Evolutionary conservation across 805 yeast genomes (phyloP), one percentile per base, ranked within the genome.

Genomic region (Spathaspora passalidarum): DNA sequence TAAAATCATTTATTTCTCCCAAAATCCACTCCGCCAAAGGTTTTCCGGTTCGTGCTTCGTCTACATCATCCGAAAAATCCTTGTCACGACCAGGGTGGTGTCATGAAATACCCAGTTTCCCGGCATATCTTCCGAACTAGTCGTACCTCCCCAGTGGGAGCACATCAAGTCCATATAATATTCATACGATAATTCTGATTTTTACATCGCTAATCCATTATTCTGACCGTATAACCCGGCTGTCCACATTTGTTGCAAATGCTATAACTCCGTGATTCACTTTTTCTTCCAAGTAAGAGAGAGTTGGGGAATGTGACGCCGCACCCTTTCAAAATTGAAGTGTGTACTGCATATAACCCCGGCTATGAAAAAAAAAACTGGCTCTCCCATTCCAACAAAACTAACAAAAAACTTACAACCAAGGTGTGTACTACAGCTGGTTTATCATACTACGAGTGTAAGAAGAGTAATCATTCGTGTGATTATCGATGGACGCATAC

Each of bases 401-500:
- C 16, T 10, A 29, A 7, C 29, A n/a, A 9, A 22, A 22, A 9
- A 7, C 3, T 29, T 29, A 13, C 34, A 29, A 29, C 16, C 34
- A 29, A 13, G 14, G 3, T 22, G 9, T 22, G 16, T 2, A 3
- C 4, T 13, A 10, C 34, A 29, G 14, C 4, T 25, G 4, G 9
- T 11, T 25, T 13, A 29, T 3, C 17, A 29, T 8, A 29, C 13
- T n/a, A 17, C 34, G 13, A 25, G 8, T n/a, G n/a, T n/a, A n/a
- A n/a, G n/a, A n/a, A n/a, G n/a, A n/a, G n/a, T n/a, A n/a, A n/a
- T n/a, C n/a, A n/a, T n/a, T n/a, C n/a, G n/a, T n/a, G n/a, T 4
- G 29, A 25, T 11, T 29, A 6, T 10, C 34, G 3, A 89, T 89
- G 97, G 88, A 88, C 56, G 84, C 86, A 13, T 87, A 86, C 62